Conservation (phyloP, 1,284 basidiomycete species). For the Marasmius fiardii region DNA sequence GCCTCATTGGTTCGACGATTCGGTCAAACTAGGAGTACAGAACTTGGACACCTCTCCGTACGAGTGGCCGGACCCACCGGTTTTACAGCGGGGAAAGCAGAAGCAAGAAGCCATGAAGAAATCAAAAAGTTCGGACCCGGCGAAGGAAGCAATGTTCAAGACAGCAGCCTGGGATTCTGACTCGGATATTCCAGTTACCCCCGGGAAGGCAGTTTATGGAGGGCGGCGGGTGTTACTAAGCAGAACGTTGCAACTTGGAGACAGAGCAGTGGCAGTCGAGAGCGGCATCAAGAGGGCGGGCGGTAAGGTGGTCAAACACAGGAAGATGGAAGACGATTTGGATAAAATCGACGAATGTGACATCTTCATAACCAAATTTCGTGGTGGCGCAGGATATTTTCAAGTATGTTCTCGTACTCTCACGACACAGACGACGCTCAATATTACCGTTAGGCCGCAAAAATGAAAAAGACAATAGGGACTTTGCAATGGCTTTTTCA, state of each 20-base stretch:
- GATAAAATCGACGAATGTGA: constrained; percentile 53
- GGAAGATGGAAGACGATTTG: constrained; percentile 30
- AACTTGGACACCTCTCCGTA: constrained; percentile 59
- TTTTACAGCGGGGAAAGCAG: constrained; percentile 33
- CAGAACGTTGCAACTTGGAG: constrained; percentile 47
- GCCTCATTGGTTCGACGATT: constrained; percentile 85
- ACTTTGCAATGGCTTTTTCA: constrained; percentile 82
- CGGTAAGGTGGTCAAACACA: constrained; percentile 46
- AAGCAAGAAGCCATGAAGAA: constrained; percentile 21
- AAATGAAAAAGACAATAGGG: constrained; percentile 62
- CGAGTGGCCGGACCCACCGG: constrained; percentile 67
- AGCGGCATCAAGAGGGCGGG: constrained; percentile 54
- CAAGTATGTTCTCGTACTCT: constrained; percentile 36
- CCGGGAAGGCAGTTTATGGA: constrained; percentile 36
- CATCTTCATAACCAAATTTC: constrained; percentile 65
- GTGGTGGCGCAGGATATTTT: constrained; percentile 67
- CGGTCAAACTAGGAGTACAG: constrained; percentile 58
- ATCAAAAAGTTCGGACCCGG: constrained; percentile 28
- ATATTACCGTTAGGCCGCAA: constrained; percentile 46
- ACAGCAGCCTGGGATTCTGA: constrained; percentile 25
- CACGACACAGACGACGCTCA: background rate
- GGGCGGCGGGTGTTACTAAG: constrained; percentile 60
- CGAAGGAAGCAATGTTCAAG: constrained; percentile 43
- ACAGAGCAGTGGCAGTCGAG: constrained; percentile 52
- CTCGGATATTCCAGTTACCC: constrained; percentile 13